Conservation (phyloP, 768 basidiomycete species). For the Lentinula aciculospora region DNA sequence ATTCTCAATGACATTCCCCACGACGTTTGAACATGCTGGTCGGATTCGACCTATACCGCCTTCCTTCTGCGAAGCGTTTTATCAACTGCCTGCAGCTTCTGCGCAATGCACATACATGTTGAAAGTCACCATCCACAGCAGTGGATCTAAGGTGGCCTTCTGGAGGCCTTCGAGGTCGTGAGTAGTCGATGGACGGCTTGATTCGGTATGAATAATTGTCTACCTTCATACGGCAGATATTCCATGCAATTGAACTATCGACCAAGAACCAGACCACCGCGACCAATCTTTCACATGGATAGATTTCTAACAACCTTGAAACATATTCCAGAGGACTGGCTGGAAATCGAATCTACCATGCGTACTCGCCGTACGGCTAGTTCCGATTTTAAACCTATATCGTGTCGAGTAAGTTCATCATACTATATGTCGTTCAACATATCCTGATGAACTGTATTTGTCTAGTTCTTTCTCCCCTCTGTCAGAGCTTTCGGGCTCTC, state of each 20-base stretch:
- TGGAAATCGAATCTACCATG: conserved; percentile 37
- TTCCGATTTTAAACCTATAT: conserved; percentile 29
- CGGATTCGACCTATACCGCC: conserved; percentile 28
- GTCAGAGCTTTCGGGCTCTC: conserved; percentile 40
- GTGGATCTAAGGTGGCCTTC: conserved; percentile 18
- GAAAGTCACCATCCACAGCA: conserved; percentile 22
- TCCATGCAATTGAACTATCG: conserved; percentile 34
- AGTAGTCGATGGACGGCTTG: conserved; percentile 1
- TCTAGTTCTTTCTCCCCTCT: conserved; percentile 44
- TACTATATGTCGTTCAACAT: conserved; percentile 13
- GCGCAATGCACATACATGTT: conserved; percentile 29
- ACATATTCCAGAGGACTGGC: conserved; percentile 53
- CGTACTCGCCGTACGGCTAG: conserved; percentile 20
- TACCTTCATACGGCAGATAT: conserved; percentile 29
- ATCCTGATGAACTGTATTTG: not conserved
- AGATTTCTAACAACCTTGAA: conserved; percentile 47
- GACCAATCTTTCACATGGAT: conserved; percentile 34
- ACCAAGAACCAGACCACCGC: conserved; percentile 42
- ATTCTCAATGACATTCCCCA: conserved; percentile 30
- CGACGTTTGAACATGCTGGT: conserved; percentile 23
- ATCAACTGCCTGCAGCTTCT: conserved; percentile 21
- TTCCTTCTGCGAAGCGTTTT: conserved; percentile 30
- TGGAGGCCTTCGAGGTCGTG: conserved; percentile 34
- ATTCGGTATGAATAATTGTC: conserved; percentile 5
- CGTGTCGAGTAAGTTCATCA: conserved; percentile 44